phyloP scores from a whole-genome alignment of 148 eudicot species.

The Limonium bicolor region DNA sequence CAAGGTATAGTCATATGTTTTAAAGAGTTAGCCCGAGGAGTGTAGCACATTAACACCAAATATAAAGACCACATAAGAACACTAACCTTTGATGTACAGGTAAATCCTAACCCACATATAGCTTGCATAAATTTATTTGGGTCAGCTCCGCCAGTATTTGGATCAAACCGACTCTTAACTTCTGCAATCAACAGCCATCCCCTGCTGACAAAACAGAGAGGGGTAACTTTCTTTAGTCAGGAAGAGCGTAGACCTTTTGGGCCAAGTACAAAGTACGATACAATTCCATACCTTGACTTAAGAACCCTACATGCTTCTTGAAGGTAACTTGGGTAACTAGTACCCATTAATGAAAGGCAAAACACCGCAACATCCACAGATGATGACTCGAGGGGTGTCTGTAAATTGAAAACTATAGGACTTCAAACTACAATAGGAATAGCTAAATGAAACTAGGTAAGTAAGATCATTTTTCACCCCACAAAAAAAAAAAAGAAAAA shows the following conservation, averaged over 20 bases:
- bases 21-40: neutral
- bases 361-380: conserved; percentile 80
- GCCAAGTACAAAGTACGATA: neutral
- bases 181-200: conserved; percentile 98
- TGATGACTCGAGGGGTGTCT: conserved; percentile 76
- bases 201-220: conserved; percentile 15
- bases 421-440: no score
- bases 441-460: no score
- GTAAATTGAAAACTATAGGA: no score
- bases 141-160: conserved; percentile 82
- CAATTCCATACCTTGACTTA: conserved; percentile 39
- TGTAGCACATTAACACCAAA: neutral
- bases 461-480: no score
- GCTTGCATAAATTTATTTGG: conserved; percentile 56
- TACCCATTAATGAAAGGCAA: conserved; percentile 96
- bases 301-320: conserved; percentile 87
- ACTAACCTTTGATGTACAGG: conserved; percentile 36
- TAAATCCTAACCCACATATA: conserved; percentile 60
- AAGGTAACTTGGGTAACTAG: conserved; percentile 57
- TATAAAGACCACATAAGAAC: neutral
- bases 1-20: neutral
- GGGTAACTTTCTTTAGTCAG: neutral
- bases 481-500: neutral
- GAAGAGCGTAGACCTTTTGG: neutral
- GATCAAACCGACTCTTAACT: conserved; percentile 91